Evolutionary conservation across 2,329 filamentous ascomycete genomes (phyloP).

Genomic region (Dactylella cylindrospora): DNA sequence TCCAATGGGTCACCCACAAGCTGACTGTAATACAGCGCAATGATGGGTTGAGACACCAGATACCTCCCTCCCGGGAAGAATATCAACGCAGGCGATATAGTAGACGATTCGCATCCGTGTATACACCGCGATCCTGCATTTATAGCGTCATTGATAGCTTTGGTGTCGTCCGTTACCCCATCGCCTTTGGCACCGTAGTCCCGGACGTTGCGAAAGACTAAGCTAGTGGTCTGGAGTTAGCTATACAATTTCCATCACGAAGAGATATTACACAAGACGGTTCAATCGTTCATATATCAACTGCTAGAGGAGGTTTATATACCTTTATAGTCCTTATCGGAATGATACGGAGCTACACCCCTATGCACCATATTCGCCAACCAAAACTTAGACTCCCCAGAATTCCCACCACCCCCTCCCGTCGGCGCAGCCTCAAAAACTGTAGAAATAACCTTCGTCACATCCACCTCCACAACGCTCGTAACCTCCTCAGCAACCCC

Average conservation of each 20-base stretch:
- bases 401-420: too few species aligned
- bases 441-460: conserved; percentile 23
- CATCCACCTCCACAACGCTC: conserved; percentile 29
- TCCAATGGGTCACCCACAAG: conserved; percentile 70
- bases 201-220: conserved; percentile 42
- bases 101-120: conserved; percentile 76
- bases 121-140: conserved; percentile 75
- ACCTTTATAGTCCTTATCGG: conserved; percentile 51
- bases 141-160: conserved; percentile 74
- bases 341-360: conserved; percentile 55
- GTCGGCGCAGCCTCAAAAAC: conserved; percentile 23
- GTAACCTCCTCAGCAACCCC: conserved; percentile 3
- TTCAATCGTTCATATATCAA: not conserved
- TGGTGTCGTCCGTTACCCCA: conserved; percentile 73
- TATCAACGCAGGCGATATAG: conserved; percentile 76
- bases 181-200: conserved; percentile 42
- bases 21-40: conserved; percentile 91
- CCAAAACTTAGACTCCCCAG: conserved; percentile 46
- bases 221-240: conserved; percentile 23
- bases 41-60: conserved; percentile 72
- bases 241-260: too few species aligned
- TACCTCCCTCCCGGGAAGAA: conserved; percentile 93
- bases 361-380: conserved; percentile 52
- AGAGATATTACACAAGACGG: too few species aligned
- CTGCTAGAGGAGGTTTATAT: not conserved